Percentiles rank a stretch among this genome's conserved stretches.
Conservation (phyloP, 805 yeast genomes). For the Lachancea thermotolerans region DNA sequence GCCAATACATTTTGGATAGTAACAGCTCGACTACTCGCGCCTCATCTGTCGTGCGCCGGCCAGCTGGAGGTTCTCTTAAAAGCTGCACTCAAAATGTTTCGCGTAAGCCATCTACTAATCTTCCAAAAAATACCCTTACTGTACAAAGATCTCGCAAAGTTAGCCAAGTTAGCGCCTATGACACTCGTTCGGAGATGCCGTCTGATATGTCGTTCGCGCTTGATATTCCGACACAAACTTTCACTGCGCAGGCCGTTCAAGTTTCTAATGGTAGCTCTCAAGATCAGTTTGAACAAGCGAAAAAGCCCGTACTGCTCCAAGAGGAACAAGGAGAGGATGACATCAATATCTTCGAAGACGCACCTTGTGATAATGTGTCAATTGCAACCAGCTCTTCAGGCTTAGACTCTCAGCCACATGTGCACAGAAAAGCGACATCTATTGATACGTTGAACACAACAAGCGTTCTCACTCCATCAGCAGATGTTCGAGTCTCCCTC, state of each 20-base stretch:
- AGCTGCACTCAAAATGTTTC: conserved; percentile 5
- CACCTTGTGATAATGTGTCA: conserved; percentile 21
- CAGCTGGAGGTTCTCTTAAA: not conserved
- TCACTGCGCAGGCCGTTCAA: conserved; percentile 28
- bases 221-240: conserved; percentile 25
- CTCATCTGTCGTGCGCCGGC: conserved; percentile 1
- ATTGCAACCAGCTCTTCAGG: conserved; percentile 21
- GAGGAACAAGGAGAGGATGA: conserved; percentile 11
- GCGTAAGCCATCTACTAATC: conserved; percentile 13
- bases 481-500: conserved; percentile 30
- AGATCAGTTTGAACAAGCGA: conserved; percentile 7
- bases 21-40: not conserved
- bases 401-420: conserved; percentile 16
- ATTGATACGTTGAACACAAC: conserved; percentile 29
- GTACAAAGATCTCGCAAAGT: conserved; percentile 5
- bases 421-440: conserved; percentile 29
- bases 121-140: conserved; percentile 3
- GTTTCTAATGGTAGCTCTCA: conserved; percentile 15
- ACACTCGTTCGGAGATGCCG: conserved; percentile 11
- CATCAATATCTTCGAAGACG: conserved; percentile 29
- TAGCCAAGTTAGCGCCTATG: conserved; percentile 4
- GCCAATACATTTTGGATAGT: conserved; percentile 16
- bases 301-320: conserved; percentile 1
- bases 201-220: conserved; percentile 28
- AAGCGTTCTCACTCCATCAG: conserved; percentile 20